Evolutionary conservation across 2,329 filamentous ascomycete genomes (phyloP).

Genomic region (Fusarium pseudograminearum): DNA sequence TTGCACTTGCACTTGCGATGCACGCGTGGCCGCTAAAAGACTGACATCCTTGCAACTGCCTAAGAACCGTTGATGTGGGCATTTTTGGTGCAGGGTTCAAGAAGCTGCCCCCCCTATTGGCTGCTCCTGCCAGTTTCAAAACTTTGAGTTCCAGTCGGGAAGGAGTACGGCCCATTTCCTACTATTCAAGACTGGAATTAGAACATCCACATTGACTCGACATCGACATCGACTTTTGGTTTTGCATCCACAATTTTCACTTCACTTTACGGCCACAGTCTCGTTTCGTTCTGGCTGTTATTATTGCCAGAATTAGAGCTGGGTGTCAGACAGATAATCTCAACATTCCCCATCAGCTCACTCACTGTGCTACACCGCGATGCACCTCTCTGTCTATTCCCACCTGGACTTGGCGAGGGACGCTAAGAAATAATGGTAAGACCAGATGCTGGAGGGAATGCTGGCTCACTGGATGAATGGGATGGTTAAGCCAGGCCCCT

Average conservation of each 20-base stretch:
- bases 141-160: slow-evolving; percentile 40
- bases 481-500: slow-evolving; percentile 27
- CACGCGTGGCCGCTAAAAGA: slow-evolving; percentile 34
- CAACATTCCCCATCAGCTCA: neutral
- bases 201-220: slow-evolving; percentile 18
- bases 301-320: neutral
- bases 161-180: slow-evolving; percentile 40
- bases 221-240: slow-evolving; percentile 17
- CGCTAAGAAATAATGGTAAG: slow-evolving; percentile 3
- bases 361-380: neutral
- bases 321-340: neutral
- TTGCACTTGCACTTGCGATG: slow-evolving; percentile 25
- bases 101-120: slow-evolving; percentile 24
- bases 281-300: neutral
- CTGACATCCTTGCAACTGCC: slow-evolving; percentile 31
- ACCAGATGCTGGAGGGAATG: neutral
- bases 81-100: slow-evolving; percentile 26
- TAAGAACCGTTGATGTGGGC: slow-evolving; percentile 37
- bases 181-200: slow-evolving; percentile 14
- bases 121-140: slow-evolving; percentile 35
- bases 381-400: neutral
- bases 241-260: slow-evolving; percentile 9
- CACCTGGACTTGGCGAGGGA: slow-evolving; percentile 2
- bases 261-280: slow-evolving; percentile 3
- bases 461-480: slow-evolving; percentile 2